Conservation (phyloP, 306 rosid genomes). For the Trichosanthes cucumerina region DNA sequence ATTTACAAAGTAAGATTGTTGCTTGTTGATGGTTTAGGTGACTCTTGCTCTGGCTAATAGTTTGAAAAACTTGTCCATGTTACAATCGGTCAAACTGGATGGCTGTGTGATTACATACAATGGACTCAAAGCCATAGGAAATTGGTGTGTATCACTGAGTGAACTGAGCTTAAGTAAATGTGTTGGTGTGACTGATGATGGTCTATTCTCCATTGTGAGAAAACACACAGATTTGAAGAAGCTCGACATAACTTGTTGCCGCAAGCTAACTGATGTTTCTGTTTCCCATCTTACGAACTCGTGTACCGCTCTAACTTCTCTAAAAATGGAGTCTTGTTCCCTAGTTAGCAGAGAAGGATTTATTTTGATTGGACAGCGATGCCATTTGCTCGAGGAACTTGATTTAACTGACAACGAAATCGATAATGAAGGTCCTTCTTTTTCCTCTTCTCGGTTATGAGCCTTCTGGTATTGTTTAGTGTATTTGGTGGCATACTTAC, state of each 20-base stretch:
- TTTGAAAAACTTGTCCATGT: constrained; percentile 47
- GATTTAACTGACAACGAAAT: constrained; percentile 88
- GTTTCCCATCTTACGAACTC: constrained; percentile 55
- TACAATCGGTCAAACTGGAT: constrained; percentile 74
- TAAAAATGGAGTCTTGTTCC: constrained; percentile 83
- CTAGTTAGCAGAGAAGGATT: constrained; percentile 67
- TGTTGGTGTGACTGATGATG: constrained; percentile 67
- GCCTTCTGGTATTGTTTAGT: background rate
- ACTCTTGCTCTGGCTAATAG: constrained; percentile 57
- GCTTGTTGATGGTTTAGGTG: constrained; percentile 42
- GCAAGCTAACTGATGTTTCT: constrained; percentile 58
- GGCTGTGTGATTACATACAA: constrained; percentile 50
- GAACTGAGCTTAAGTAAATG: constrained; percentile 90
- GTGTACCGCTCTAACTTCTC: constrained; percentile 59
- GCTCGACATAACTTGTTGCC: constrained; percentile 95
- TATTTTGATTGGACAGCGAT: constrained; percentile 54
- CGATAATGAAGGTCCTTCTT: constrained; percentile 64
- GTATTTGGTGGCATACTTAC: constrained; percentile 19
- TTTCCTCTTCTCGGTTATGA: background rate
- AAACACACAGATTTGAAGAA: constrained; percentile 70
- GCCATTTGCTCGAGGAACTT: constrained; percentile 64
- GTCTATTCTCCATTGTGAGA: constrained; percentile 52
- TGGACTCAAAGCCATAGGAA: constrained; percentile 78
- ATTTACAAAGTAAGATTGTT: background rate
- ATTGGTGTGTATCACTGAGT: constrained; percentile 46